phyloP scores from a whole-genome alignment of 176 grass and related monocot species.

The Aegilops speltoides region DNA sequence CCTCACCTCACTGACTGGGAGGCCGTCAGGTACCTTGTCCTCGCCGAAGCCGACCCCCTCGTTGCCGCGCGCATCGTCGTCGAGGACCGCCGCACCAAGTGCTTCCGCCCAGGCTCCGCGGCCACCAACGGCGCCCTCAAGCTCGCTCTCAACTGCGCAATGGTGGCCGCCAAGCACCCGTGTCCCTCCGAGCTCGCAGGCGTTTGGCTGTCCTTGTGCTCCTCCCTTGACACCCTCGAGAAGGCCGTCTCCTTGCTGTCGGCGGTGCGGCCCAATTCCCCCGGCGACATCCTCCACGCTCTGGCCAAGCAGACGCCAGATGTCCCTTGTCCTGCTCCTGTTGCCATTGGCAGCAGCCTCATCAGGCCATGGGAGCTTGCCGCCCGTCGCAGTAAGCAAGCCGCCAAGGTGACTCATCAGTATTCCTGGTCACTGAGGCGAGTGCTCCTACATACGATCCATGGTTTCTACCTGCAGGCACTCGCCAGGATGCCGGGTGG shows the following conservation, averaged over 20 bases:
- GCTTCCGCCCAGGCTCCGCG: background rate
- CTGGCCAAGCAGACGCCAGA: background rate
- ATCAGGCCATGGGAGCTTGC: background rate
- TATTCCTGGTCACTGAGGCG: background rate
- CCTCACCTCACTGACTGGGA: slow-evolving; percentile 1
- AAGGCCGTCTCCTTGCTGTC: background rate
- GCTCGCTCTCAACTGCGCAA: background rate
- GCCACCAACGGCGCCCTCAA: background rate
- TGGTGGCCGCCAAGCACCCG: background rate
- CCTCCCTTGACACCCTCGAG: background rate
- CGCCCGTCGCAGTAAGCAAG: background rate
- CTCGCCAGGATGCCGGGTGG: background rate
- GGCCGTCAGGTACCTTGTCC: background rate
- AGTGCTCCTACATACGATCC: background rate
- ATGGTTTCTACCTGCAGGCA: background rate
- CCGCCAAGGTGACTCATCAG: background rate
- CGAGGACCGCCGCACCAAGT: background rate
- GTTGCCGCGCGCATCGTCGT: background rate
- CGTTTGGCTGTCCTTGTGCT: background rate
- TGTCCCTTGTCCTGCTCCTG: background rate
- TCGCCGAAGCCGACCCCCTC: background rate
- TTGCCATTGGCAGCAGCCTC: background rate
- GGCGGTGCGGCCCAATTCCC: background rate
- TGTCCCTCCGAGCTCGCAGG: background rate
- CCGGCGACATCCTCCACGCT: background rate